Percentiles rank a stretch among this genome's conserved stretches.
Evolutionary conservation across 2,329 filamentous ascomycete genomes (phyloP).

Genomic region (Fusarium sp.): DNA sequence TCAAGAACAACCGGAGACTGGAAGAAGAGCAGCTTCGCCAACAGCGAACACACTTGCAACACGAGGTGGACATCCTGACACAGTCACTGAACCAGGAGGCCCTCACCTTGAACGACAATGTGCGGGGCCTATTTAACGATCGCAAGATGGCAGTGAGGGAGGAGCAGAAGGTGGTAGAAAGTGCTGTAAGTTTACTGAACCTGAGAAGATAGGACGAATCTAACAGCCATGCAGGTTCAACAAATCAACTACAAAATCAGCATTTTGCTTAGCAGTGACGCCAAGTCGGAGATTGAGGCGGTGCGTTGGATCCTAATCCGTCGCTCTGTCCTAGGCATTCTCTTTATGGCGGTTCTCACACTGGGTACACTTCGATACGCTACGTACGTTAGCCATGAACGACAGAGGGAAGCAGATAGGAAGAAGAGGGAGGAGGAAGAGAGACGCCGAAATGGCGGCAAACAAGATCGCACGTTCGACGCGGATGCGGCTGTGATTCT

Average conservation of each 20-base stretch:
- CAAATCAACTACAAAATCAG: slow-evolving; percentile 98
- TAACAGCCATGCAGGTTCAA: slow-evolving; percentile 75
- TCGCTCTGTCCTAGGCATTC: slow-evolving; percentile 74
- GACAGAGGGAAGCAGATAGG: slow-evolving; percentile 62
- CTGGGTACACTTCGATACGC: slow-evolving; percentile 73
- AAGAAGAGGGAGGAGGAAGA: slow-evolving; percentile 62
- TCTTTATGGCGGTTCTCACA: slow-evolving; percentile 76
- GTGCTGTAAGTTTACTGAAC: slow-evolving; percentile 70
- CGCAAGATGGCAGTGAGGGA: slow-evolving; percentile 92
- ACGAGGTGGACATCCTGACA: slow-evolving; percentile 93
- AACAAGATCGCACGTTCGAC: slow-evolving; percentile 62
- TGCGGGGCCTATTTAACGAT: slow-evolving; percentile 98
- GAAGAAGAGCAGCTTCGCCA: slow-evolving; percentile 87
- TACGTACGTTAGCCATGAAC: slow-evolving; percentile 69
- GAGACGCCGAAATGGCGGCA: slow-evolving; percentile 60
- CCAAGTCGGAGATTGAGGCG: slow-evolving; percentile 92
- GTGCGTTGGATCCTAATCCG: slow-evolving; percentile 87
- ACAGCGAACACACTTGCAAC: slow-evolving; percentile 88
- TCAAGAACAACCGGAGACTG: slow-evolving; percentile 82
- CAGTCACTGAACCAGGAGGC: slow-evolving; percentile 91
- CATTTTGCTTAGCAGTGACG: slow-evolving; percentile 89
- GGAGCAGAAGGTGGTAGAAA: slow-evolving; percentile 89
- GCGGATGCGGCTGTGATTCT: slow-evolving; percentile 72
- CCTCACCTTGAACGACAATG: slow-evolving; percentile 84
- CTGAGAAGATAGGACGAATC: background rate